These are phyloP conservation scores for Hanseniaspora taiwanica DNA, from an alignment of 805 yeast species.

Conservation along the genomic window DNA sequence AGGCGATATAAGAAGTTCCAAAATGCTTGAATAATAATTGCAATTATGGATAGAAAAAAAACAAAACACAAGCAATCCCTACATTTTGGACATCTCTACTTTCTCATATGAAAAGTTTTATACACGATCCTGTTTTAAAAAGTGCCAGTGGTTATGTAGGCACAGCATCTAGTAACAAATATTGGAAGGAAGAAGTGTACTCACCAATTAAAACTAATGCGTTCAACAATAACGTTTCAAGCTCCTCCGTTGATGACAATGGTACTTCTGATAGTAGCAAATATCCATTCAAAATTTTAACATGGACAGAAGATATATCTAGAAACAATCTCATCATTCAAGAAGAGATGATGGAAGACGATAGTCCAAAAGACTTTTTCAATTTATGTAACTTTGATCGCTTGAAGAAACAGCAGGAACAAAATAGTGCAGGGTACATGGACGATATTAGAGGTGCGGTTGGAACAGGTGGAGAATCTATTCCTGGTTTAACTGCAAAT, in stretches of 20 bases:
- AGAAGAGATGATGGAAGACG: conserved; percentile 21
- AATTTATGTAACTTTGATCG: conserved; percentile 29
- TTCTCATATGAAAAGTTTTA: too few relatives aligned
- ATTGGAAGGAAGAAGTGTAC: conserved; percentile 24
- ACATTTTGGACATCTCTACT: too few relatives aligned
- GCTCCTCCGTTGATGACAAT: conserved; percentile 7
- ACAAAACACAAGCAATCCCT: too few relatives aligned
- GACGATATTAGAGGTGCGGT: conserved; percentile 45
- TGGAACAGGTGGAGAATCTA: conserved; percentile 31
- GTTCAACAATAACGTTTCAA: conserved; percentile 3
- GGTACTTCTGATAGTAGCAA: conserved; percentile 6
- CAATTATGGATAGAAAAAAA: too few relatives aligned
- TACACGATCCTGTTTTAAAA: neutral
- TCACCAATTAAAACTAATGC: conserved; percentile 13
- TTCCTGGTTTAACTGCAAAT: conserved; percentile 30
- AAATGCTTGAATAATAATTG: too few relatives aligned
- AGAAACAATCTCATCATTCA: conserved; percentile 1
- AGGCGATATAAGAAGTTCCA: too few relatives aligned
- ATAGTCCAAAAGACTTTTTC: conserved; percentile 28
- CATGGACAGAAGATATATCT: conserved; percentile 13
- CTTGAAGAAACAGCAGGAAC: conserved; percentile 11
- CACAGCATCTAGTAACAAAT: conserved; percentile 9
- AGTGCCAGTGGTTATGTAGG: neutral
- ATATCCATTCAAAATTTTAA: conserved; percentile 14
- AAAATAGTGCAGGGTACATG: conserved; percentile 25